These are phyloP conservation scores for Exophiala spinifera DNA, from an alignment of 2,329 filamentous ascomycete genomes.

Conservation along the genomic window DNA sequence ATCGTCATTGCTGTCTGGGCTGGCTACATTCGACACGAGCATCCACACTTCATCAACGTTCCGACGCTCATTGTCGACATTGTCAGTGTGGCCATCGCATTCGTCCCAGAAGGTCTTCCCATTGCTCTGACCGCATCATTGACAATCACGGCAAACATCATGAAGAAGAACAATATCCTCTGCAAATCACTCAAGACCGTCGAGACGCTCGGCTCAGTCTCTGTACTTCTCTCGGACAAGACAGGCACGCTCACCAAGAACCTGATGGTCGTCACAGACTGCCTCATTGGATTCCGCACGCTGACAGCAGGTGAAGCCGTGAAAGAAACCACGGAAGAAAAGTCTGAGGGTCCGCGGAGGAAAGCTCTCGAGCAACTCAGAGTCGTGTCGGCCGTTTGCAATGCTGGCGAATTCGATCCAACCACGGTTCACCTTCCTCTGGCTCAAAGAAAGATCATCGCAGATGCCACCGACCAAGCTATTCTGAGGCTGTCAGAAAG, in stretches of 20 bases:
- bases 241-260: slow-evolving; percentile 62
- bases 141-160: slow-evolving; percentile 72
- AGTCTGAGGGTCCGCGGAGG: slow-evolving; percentile 26
- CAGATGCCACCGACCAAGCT: slow-evolving; percentile 74
- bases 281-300: slow-evolving; percentile 55
- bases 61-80: slow-evolving; percentile 69
- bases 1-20: slow-evolving; percentile 67
- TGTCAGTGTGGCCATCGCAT: slow-evolving; percentile 69
- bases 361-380: slow-evolving; percentile 58
- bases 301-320: slow-evolving; percentile 53
- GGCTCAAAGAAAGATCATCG: slow-evolving; percentile 62
- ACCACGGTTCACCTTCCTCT: slow-evolving; percentile 59
- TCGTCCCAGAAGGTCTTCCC: slow-evolving; percentile 71
- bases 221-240: slow-evolving; percentile 73
- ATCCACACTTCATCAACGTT: slow-evolving; percentile 71
- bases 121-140: slow-evolving; percentile 68
- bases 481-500: slow-evolving; percentile 68
- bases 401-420: slow-evolving; percentile 71
- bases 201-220: slow-evolving; percentile 70
- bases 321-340: slow-evolving; percentile 37
- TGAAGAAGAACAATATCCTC: slow-evolving; percentile 72
- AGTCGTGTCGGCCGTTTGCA: slow-evolving; percentile 65
- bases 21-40: slow-evolving; percentile 63
- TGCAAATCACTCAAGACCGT: slow-evolving; percentile 79
- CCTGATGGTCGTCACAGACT: slow-evolving; percentile 70